These are phyloP conservation scores for Prunella vulgaris DNA, from an alignment of 257 asterid species.

Conservation along the genomic window DNA sequence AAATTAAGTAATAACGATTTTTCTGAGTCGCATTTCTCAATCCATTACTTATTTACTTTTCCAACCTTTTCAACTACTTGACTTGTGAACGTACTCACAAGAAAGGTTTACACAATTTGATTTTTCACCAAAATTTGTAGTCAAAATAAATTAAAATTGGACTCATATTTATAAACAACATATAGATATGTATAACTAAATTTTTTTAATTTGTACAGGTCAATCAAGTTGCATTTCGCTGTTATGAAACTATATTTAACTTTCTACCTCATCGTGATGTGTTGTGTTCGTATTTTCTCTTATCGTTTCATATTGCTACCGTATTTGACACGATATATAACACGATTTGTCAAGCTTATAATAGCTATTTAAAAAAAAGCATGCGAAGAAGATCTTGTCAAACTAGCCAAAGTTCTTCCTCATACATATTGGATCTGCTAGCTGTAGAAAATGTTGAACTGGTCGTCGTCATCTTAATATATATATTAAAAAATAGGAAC, in stretches of 20 bases:
- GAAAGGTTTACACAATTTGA: not conserved
- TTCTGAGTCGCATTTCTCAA: not conserved
- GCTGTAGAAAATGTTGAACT: not conserved
- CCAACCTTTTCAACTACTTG: slow-evolving; percentile 23
- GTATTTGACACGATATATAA: too few relatives aligned
- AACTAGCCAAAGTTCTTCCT: not conserved
- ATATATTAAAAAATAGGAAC: not conserved
- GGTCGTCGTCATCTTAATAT: not conserved
- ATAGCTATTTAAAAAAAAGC: too few relatives aligned
- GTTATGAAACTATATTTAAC: not conserved
- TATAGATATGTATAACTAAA: not conserved
- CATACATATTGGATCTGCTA: not conserved
- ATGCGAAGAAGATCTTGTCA: too few relatives aligned
- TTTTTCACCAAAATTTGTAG: not conserved
- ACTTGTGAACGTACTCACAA: slow-evolving; percentile 33
- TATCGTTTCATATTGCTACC: too few relatives aligned
- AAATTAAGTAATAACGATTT: not conserved
- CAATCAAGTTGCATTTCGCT: not conserved
- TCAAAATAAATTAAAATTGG: slow-evolving; percentile 2
- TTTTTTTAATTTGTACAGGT: not conserved
- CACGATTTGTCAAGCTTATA: too few relatives aligned
- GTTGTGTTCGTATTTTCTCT: too few relatives aligned
- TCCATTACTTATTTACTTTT: slow-evolving; percentile 8
- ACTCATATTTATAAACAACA: not conserved
- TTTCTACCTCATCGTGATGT: too few relatives aligned